Base-by-base conservation (phyloP, 176 grass and related monocot genomes). In the Avena eriantha region DNA sequence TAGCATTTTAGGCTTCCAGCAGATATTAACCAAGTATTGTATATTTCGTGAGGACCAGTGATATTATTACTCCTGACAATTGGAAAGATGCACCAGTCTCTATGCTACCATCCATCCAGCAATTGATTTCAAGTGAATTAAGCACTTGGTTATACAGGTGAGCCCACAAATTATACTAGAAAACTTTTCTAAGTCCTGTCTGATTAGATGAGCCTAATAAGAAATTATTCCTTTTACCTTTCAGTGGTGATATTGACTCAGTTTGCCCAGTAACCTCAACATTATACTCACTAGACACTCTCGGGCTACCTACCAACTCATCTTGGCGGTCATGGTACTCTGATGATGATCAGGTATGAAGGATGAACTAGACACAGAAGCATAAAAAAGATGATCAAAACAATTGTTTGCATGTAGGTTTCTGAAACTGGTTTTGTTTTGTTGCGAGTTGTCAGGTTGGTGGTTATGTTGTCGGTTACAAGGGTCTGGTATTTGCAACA, bases 231-330 rank as follows among this genome's bases (percentile, higher is more conserved):
- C 19, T 58, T 85, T 36, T 81, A 85, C 16, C 48, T 86, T 85
- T 17, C 31, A 95, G 88, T 77, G 88, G 90, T 24, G 90, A 95
- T 75, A 86, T 78, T 54, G 93, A 92, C 84, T 39, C 57, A 29
- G 66, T 92, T 59, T 91, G 91, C 34, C 79, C 93, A 80, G 85
- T 92, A 64, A 90, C 86, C 64, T 86, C 90, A 24, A 95, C 82
- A 17, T n/a, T 85, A 31, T 82, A 89, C 58, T 87, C 93, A 15
- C 41, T 92, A 76, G 59, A 85, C 48, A 84, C 76, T 80, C 84
- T 90, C 9, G 46, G 79, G 9, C 58, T 92, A 36, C 69, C 53
- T 3, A 88, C 88, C 64, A 88, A 68, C 43, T 84, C 69, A 66
- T 46, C 86, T 51, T 90, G 85, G 85, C 53, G 74, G 35, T 61